Evolutionary conservation across 805 yeast genomes (phyloP), one percentile per base, ranked within the genome.

Genomic region (Blastobotrys parvus): DNA sequence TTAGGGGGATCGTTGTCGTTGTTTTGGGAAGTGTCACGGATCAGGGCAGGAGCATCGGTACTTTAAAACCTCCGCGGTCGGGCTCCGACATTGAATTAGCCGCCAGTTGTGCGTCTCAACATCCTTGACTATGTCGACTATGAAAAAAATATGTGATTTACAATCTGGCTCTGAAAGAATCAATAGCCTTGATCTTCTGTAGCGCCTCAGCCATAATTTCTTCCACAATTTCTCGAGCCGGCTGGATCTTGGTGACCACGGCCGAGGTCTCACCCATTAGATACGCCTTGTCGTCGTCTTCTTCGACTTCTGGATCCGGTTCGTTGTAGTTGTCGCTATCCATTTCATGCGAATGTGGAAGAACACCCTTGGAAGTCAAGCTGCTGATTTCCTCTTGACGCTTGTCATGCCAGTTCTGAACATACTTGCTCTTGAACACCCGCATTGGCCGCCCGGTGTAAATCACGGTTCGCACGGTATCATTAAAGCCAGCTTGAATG

Each of bases 221-320:
- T 21, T 54, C 56, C 13, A 54, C 50, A 25, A 54, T 54, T 30
- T 29, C 45, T 34, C 48, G 49, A 8, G 58, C 58, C 2, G 58
- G 58, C 34, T 45, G 46, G 38, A 53, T 42, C 18, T 42, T 45
- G n/a, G 47, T 49, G 3, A 54, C 47, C 11, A 42, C 39, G 3
- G 56, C 55, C 13, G 54, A 45, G n/a, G 52, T 56, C 30, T 54
- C 58, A n/a, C 58, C 58, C 58, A 54, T 54, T 39, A 54, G 31
- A 25, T 45, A 52, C 39, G 45, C 33, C 19, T 43, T 39, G 13
- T 52, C 54, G 30, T 50, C 55, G 7, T 7, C 29, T 25, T 25
- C 29, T 25, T 25, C 29, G 15, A 47, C 37, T 29, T 40, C 43
- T 25, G 50, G 53, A 15, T 43, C 43, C 7, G 11, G 29, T 8